Percentiles rank a stretch among this genome's conserved stretches.
Conservation (phyloP, 2,329 filamentous ascomycete genomes). For the Microdochium bolleyi region DNA sequence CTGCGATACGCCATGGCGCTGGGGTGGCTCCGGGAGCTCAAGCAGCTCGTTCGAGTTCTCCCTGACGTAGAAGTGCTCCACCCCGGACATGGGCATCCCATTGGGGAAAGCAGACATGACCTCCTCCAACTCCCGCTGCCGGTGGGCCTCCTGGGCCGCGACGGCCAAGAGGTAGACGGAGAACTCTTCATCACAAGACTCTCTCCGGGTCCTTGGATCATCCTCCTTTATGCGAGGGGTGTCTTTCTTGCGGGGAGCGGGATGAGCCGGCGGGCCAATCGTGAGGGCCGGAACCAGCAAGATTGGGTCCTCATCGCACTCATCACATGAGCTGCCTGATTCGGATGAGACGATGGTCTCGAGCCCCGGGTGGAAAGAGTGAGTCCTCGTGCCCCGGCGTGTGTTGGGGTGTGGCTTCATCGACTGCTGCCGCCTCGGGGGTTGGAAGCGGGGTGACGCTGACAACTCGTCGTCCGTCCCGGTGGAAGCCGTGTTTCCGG, state of each 20-base stretch:
- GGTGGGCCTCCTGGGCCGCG: constrained; percentile 71
- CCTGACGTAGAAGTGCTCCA: constrained; percentile 63
- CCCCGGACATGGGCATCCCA: constrained; percentile 58
- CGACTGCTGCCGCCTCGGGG: constrained; percentile 28
- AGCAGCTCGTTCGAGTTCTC: constrained; percentile 51
- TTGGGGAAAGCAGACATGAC: constrained; percentile 71
- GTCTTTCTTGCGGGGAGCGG: neutral
- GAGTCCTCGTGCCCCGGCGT: constrained; percentile 25
- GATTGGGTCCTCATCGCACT: constrained; percentile 12
- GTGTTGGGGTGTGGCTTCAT: constrained; percentile 32
- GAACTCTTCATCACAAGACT: constrained; percentile 69
- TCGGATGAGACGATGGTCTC: constrained; percentile 38
- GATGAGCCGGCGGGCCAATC: neutral
- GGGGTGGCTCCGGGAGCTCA: constrained; percentile 27
- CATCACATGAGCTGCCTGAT: constrained; percentile 25
- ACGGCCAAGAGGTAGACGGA: constrained; percentile 71
- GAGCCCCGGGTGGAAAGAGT: constrained; percentile 30
- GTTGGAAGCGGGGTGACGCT: constrained; percentile 22
- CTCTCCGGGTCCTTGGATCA: constrained; percentile 43
- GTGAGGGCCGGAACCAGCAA: constrained; percentile 4
- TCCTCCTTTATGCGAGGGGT: constrained; percentile 10
- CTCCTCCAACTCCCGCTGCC: constrained; percentile 64
- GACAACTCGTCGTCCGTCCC: constrained; percentile 18
- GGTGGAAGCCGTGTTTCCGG: constrained; percentile 12
- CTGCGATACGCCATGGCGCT: constrained; percentile 25